Base-by-base conservation (phyloP, 164 flowering plant genomes). In the Piper betle region DNA sequence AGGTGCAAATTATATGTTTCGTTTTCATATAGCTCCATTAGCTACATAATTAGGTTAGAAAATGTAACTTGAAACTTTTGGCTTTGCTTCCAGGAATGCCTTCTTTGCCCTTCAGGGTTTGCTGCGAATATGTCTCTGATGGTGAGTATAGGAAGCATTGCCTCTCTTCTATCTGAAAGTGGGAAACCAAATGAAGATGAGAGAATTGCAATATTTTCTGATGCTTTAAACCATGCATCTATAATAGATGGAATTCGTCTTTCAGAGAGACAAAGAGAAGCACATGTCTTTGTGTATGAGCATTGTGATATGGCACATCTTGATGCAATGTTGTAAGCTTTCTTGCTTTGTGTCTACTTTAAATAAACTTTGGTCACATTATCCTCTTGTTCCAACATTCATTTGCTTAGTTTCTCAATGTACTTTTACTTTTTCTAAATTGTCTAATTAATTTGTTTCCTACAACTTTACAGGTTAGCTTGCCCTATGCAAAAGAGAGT, bases 41-140 rank as follows among this genome's bases (percentile, higher is more conserved):
- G 33, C 9, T 6, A 4, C 12, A 20, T 3, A 19, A 4, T n/a
- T 18, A 6, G 3, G 9, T n/a, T 55, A 15, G 5, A 19, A 37
- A 3, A 20, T 55, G 7, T 12, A 33, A 20, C n/a, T 55, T 13
- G 38, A 10, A 42, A 11, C 46, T 11, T n/a, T 25, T 25, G 25
- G 6, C 38, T 38, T 54, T 3, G 20, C 46, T 56, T 68, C 63
- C 80, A 92, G 96, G 98, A 92, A 72, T 89, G 93, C 80, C 93
- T 92, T 75, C 92, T 92, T 71, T 89, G 96, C 76, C 98, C 98
- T 18, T 85, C 98, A 65, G 96, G 98, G 62, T 89, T 89, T 78
- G 76, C 96, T 43, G 96, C 97, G 71, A 89, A 92, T 73, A 81
- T 87, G 96, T 93, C 96, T 40, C 41, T 82, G 57, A 87, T 92